Base-by-base conservation (phyloP, 2,329 filamentous ascomycete genomes). In the Diaporthe amygdali region DNA sequence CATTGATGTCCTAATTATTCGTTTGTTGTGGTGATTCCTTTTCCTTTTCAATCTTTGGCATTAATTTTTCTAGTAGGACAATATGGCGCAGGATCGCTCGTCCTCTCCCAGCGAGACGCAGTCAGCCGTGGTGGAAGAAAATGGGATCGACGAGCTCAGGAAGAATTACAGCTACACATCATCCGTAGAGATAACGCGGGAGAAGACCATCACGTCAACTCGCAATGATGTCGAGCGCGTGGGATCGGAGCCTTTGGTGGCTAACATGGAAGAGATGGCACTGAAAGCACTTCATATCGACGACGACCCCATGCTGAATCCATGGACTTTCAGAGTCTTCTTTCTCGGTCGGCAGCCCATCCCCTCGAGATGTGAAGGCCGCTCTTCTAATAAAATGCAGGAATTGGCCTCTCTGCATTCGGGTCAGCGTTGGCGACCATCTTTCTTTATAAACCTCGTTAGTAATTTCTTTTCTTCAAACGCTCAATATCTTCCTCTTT, bases 391-490 rank as follows among this genome's bases (percentile, higher is more conserved):
- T n/a, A 30, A 2, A 9, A 12, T 25, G 56, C 66, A 79, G 78
- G 81, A 14, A 70, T 81, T 46, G 80, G 77, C 5, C 73, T 83
- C 8, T 78, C 81, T 15, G 71, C 74, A 25, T 82, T 82, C 61
- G 81, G 79, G n/a, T 79, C 79, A 22, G 81, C 82, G 7, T 77
- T 86, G 7, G 79, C 80, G 46, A 81, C 81, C 41, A 85, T 87
- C 69, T 86, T 82, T 74, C 81, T 83, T 64, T 86, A 86, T 79
- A 85, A 85, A 74, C 84, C 85, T 2, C 84, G n/a, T n/a, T n/a
- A n/a, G n/a, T n/a, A n/a, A n/a, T n/a, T n/a, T n/a, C n/a, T n/a
- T n/a, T n/a, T n/a, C n/a, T n/a, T n/a, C n/a, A n/a, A n/a, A n/a
- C n/a, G n/a, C n/a, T n/a, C n/a, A n/a, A n/a, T n/a, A n/a, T n/a